A percentile compares a stretch with the other conserved stretches of the same genome.
Conservation (phyloP, 768 basidiomycete species). For the Lactifluus rugatus region DNA sequence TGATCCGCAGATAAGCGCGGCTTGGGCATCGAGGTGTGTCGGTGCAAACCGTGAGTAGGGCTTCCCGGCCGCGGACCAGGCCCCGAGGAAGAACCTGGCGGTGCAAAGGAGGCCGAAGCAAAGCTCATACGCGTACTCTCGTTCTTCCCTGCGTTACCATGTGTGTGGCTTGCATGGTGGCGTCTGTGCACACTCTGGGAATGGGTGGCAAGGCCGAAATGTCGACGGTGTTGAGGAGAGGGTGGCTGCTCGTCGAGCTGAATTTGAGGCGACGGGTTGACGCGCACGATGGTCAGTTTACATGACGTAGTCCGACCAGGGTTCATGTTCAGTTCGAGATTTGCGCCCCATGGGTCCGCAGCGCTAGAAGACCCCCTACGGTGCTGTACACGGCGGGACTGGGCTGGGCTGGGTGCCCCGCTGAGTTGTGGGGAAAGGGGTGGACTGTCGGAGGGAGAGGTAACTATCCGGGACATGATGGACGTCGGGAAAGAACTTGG, state of each 20-base stretch:
- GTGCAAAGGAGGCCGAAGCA: conserved; percentile 55
- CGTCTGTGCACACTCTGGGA: conserved; percentile 23
- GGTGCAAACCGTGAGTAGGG: conserved; percentile 29
- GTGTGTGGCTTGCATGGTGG: conserved; percentile 26
- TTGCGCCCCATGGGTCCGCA: conserved; percentile 54
- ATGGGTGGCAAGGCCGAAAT: conserved; percentile 22
- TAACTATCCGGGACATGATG: conserved; percentile 14
- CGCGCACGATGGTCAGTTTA: conserved; percentile 67
- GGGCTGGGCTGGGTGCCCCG: conserved; percentile 4
- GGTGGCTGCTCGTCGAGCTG: conserved; percentile 31
- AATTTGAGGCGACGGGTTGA: conserved; percentile 29
- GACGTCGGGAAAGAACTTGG: conserved; percentile 9
- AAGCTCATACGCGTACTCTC: conserved; percentile 42
- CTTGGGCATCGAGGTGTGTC: conserved; percentile 34
- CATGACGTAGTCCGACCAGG: conserved; percentile 48
- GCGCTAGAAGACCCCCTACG: conserved; percentile 64
- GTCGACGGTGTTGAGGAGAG: conserved; percentile 23
- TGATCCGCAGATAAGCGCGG: conserved; percentile 53
- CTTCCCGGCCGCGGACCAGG: conserved; percentile 21
- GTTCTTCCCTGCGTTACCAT: conserved; percentile 20
- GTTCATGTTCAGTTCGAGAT: conserved; percentile 43
- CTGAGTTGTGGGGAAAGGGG: conserved; percentile 7
- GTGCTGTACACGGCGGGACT: conserved; percentile 33
- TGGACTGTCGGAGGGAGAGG: conserved; percentile 1
- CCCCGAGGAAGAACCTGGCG: conserved; percentile 21